phyloP scores from a whole-genome alignment of 306 rosid genomes.

The Myrica gale region DNA sequence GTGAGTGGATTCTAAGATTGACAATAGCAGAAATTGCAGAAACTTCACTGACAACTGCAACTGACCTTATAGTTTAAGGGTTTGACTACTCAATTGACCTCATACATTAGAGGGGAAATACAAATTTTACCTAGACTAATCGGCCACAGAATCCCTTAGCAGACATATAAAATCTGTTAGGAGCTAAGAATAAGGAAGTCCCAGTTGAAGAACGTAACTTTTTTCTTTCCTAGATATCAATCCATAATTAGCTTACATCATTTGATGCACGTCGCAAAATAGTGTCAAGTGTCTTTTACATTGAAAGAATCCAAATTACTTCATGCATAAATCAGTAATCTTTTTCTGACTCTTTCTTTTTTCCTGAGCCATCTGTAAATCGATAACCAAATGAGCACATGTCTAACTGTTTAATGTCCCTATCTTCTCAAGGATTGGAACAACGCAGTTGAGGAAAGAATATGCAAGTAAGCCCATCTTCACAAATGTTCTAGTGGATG shows the following conservation, averaged over 20 bases:
- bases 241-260: not conserved
- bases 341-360: no score
- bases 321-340: not conserved
- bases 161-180: not conserved
- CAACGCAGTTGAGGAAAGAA: constrained; percentile 14
- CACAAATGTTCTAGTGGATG: not conserved
- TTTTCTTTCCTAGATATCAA: not conserved
- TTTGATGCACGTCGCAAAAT: not conserved
- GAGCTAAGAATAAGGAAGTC: not conserved
- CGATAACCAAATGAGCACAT: not conserved
- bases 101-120: no score
- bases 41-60: no score
- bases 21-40: not conserved
- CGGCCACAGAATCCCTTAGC: not conserved
- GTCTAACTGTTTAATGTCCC: not conserved
- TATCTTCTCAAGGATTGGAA: constrained; percentile 1
- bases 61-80: no score
- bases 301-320: not conserved
- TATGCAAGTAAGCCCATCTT: not conserved
- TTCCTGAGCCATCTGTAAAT: no score
- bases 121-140: not conserved
- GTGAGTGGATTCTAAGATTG: not conserved
- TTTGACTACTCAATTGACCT: no score
- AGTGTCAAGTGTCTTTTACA: not conserved
- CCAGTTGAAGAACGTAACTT: not conserved